phyloP scores from a whole-genome alignment of 2,329 filamentous ascomycete genomes.

The Madurella mycetomatis region DNA sequence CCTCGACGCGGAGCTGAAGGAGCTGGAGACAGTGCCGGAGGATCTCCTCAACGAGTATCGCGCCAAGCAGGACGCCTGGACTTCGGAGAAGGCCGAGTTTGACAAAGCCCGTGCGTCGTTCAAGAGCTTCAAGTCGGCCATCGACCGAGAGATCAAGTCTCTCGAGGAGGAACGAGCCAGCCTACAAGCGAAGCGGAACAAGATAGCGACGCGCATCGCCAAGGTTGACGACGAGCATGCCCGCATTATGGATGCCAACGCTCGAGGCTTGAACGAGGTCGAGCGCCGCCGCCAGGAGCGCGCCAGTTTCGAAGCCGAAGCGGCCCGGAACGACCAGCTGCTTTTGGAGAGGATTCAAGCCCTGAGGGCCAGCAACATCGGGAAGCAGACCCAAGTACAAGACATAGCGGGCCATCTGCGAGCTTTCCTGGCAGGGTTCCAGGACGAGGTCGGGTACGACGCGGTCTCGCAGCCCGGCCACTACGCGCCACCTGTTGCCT shows the following conservation, averaged over 20 bases:
- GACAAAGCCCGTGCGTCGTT: constrained; percentile 53
- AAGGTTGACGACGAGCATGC: constrained; percentile 71
- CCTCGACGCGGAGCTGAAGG: constrained; percentile 57
- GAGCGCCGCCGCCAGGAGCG: constrained; percentile 54
- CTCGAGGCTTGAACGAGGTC: constrained; percentile 59
- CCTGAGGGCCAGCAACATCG: constrained; percentile 33
- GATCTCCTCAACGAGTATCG: constrained; percentile 57
- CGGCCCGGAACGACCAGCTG: constrained; percentile 42
- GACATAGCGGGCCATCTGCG: constrained; percentile 34
- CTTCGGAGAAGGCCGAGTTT: constrained; percentile 54
- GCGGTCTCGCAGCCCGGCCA: constrained; percentile 19
- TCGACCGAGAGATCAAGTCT: constrained; percentile 59
- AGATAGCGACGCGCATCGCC: constrained; percentile 64
- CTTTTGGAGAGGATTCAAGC: constrained; percentile 38
- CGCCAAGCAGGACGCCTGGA: constrained; percentile 48
- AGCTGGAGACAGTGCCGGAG: constrained; percentile 59
- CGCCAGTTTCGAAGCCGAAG: constrained; percentile 43
- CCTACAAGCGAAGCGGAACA: constrained; percentile 65
- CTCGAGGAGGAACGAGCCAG: constrained; percentile 61
- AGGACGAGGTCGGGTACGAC: constrained; percentile 38
- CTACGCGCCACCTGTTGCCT: constrained; percentile 17
- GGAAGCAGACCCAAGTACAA: constrained; percentile 39
- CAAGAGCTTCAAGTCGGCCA: constrained; percentile 54
- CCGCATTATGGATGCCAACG: constrained; percentile 65
- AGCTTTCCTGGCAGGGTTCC: constrained; percentile 40